Evolutionary conservation across 768 basidiomycete species (phyloP).

Genomic region (Candolleomyces aberdarensis): DNA sequence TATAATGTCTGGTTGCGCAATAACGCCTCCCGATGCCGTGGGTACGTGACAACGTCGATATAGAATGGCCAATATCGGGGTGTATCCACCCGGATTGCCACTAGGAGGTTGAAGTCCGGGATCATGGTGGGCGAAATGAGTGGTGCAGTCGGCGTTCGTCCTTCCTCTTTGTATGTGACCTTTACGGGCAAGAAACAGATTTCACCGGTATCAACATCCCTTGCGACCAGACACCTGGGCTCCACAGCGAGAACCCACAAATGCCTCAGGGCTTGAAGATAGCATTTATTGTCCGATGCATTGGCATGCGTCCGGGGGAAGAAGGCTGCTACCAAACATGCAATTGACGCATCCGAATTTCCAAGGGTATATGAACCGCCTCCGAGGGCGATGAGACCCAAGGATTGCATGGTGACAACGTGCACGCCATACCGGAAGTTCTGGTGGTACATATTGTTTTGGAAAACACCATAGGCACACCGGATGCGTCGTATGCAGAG

Average conservation of each 20-base stretch:
- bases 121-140: conserved; percentile 92
- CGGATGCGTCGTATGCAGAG: conserved; percentile 84
- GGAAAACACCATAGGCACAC: conserved; percentile 86
- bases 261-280: conserved; percentile 90
- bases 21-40: conserved; percentile 65
- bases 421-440: conserved; percentile 85
- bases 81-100: conserved; percentile 85
- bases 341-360: conserved; percentile 88
- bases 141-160: conserved; percentile 61
- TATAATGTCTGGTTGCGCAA: conserved; percentile 79
- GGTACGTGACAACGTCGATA: conserved; percentile 68
- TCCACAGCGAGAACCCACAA: conserved; percentile 96
- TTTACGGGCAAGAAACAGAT: conserved; percentile 92
- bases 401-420: conserved; percentile 83
- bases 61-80: conserved; percentile 95
- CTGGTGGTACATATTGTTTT: conserved; percentile 56
- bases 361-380: conserved; percentile 91
- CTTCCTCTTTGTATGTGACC: conserved; percentile 70
- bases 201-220: conserved; percentile 89
- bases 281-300: conserved; percentile 85
- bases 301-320: conserved; percentile 83
- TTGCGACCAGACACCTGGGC: conserved; percentile 86
- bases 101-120: conserved; percentile 79
- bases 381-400: conserved; percentile 91
- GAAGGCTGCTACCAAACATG: conserved; percentile 85